Base-by-base conservation (phyloP, 371 early-diverging fungal species). In the Mucor ambiguus region DNA sequence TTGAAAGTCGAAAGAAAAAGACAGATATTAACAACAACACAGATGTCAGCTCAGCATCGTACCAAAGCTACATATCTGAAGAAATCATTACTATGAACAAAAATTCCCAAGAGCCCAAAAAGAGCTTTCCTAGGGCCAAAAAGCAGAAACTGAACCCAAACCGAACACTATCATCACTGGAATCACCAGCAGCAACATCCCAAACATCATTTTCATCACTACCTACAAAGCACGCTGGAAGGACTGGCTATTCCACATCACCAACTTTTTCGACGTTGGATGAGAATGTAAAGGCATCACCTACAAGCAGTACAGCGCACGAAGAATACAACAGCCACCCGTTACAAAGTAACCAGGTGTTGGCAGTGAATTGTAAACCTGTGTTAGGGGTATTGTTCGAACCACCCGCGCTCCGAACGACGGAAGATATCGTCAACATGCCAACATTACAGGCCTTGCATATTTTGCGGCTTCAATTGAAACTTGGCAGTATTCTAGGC, bases 381-480 rank as follows among this genome's bases (percentile, higher is more conserved):
- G 56, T 76, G 16, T 22, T 58, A n/a, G 70, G 73, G 3, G 73
- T 73, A 3, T 38, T 75, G 3, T 28, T 38, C 18, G 72, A 76
- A 22, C 33, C 73, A 29, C 81, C 81, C 1, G 35, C 65, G 29
- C 32, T 74, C 18, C 70, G 68, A 32, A 73, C 69, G 20, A 57
- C 77, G 3, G 75, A 74, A 12, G 81, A 81, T 63, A 57, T 76
- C 12, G 48, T 66, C 1, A 61, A 74, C 58, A 72, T 78, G 70
- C 74, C 81, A 14, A 60, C 78, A 20, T 26, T 78, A 7, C 81
- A 81, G 70, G 81, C 78, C 7, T 52, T 78, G 5, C 81, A 81
- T 56, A 68, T 81, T 11, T 35, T 76, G 2, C 59, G 74, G n/a
- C 57, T 81, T 1, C 81, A 81, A 56, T 60, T 81, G 29, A 81